phyloP scores from a whole-genome alignment of 768 basidiomycete species.

The Boletus speciosus region DNA sequence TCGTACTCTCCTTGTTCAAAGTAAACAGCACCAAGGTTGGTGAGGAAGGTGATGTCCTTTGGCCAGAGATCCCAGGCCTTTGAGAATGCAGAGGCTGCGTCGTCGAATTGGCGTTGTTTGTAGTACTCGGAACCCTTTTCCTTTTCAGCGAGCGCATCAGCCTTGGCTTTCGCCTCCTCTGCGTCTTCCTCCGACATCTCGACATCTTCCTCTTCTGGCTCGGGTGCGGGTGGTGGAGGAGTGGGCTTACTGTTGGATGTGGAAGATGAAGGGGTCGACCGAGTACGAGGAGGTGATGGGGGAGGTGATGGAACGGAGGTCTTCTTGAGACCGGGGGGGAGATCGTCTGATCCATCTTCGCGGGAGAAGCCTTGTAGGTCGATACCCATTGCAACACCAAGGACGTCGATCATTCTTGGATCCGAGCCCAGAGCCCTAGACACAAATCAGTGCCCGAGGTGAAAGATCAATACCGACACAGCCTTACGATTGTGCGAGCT shows the following conservation, averaged over 20 bases:
- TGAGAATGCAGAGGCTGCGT: slow-evolving; percentile 71
- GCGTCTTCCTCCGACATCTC: slow-evolving; percentile 64
- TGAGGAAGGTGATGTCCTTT: slow-evolving; percentile 90
- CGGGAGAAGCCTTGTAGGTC: slow-evolving; percentile 85
- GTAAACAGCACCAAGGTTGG: slow-evolving; percentile 87
- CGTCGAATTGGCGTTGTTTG: slow-evolving; percentile 79
- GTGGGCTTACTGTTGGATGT: slow-evolving; percentile 39
- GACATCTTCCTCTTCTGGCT: slow-evolving; percentile 53
- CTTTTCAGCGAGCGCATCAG: slow-evolving; percentile 77
- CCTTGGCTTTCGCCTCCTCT: slow-evolving; percentile 71
- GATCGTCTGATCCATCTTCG: slow-evolving; percentile 79
- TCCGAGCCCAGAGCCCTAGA: slow-evolving; percentile 59
- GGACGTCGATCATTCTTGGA: slow-evolving; percentile 89
- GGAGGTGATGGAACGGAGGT: slow-evolving; percentile 21
- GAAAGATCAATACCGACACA: neutral
- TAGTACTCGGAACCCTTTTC: slow-evolving; percentile 75
- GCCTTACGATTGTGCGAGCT: slow-evolving; percentile 54
- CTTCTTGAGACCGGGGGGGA: slow-evolving; percentile 56
- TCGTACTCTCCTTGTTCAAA: slow-evolving; percentile 93
- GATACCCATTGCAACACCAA: slow-evolving; percentile 90
- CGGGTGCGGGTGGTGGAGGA: slow-evolving; percentile 38
- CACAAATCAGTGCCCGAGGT: slow-evolving; percentile 3
- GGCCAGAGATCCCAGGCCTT: slow-evolving; percentile 93
- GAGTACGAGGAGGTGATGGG: slow-evolving; percentile 27
- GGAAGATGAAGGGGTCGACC: slow-evolving; percentile 39